Evolutionary conservation across 345 rosid genomes (phyloP), one percentile per base, ranked within the genome.

Genomic region (Brassica cretica): DNA sequence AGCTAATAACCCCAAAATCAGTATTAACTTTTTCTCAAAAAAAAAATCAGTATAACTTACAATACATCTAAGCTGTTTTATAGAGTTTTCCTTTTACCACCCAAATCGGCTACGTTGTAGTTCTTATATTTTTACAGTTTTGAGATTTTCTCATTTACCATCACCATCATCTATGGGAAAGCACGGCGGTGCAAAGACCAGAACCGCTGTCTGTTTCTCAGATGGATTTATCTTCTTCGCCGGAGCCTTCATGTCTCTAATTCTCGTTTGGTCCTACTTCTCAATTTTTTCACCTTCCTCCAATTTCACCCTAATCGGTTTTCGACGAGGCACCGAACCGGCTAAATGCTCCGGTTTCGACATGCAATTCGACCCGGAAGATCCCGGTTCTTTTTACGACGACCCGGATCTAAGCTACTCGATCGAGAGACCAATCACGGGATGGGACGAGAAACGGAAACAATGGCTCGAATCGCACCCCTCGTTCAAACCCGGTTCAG

Each of bases 391-490:
- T 32, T 93, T 89, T 72, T 95, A 91, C 84, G 99, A 95, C 16
- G 93, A 95, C 62, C 94, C 91, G 5, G 86, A 83, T n/a, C 18
- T 95, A 69, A 82, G 91, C 71, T 91, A 93, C 78, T 74, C 89
- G 0, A 72, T 95, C 41, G 98, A 83, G 62, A 83, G 73, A 76
- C 78, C 86, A 27, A 64, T 93, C 8, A 82, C 70, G 32, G 78
- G 82, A 16, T 95, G 99, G 99, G 94, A 91, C 80, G 86, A 83
- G 87, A 95, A 93, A 81, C 74, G 98, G 55, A 74, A 64, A 18
- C 85, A 73, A 63, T 93, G 99, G 99, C 78, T 95, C 8, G 79
- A 85, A 76, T 80, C 35, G 0, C 99, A 95, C 71, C 96, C 97
- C 0, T 69, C 93, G 6, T 91, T 90, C 79, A 86, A 84, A 35